Percentiles rank a stretch among this genome's conserved stretches.
Evolutionary conservation across 441 rosid genomes (phyloP).

Genomic region (Eutrema salsugineum): DNA sequence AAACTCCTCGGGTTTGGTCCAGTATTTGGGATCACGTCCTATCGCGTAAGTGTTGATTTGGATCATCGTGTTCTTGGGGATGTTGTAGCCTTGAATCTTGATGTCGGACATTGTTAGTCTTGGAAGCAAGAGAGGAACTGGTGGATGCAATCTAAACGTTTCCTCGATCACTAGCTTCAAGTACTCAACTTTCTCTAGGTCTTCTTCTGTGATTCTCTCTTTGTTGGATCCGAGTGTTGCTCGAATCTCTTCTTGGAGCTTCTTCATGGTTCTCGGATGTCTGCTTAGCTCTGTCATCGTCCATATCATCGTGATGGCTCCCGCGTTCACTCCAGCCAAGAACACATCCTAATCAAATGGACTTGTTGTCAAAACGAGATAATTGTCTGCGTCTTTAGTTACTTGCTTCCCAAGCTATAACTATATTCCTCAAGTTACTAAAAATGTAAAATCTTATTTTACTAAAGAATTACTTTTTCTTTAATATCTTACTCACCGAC

Average conservation of each 20-base stretch:
- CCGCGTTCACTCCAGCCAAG: constrained; percentile 1
- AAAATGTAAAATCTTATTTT: neutral
- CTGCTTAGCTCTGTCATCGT: constrained; percentile 5
- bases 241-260: constrained; percentile 46
- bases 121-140: constrained; percentile 38
- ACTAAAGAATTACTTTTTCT: neutral
- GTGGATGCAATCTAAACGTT: constrained; percentile 53
- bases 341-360: neutral
- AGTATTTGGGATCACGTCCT: constrained; percentile 19
- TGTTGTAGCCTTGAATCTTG: constrained; percentile 20
- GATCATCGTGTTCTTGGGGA: constrained; percentile 30
- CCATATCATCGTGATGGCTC: neutral
- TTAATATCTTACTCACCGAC: constrained; percentile 3
- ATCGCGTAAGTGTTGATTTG: constrained; percentile 12
- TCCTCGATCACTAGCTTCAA: constrained; percentile 47
- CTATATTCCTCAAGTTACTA: neutral
- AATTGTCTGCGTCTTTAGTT: neutral
- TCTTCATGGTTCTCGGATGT: constrained; percentile 5
- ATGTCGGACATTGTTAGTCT: constrained; percentile 15
- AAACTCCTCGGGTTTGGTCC: constrained; percentile 17
- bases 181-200: constrained; percentile 38
- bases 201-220: constrained; percentile 36
- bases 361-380: neutral
- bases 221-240: constrained; percentile 25
- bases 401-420: neutral